These are phyloP conservation scores for Cryphonectria naterciae DNA, from an alignment of 2,329 filamentous ascomycete species.

Conservation along the genomic window DNA sequence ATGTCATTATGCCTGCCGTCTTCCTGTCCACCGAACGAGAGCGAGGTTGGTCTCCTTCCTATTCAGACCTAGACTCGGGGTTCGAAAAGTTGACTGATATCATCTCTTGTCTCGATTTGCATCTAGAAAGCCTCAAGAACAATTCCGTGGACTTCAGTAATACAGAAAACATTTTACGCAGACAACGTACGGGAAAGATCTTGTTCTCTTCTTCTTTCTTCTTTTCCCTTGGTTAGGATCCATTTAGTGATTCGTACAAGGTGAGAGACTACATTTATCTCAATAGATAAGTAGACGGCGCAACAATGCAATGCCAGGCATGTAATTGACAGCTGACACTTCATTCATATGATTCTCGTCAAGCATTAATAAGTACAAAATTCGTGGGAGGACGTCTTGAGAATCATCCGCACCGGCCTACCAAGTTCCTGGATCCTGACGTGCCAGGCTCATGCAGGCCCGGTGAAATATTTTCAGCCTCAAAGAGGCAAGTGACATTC, in stretches of 20 bases:
- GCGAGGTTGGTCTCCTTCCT: conserved; percentile 13
- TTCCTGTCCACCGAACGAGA: neutral
- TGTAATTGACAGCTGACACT: neutral
- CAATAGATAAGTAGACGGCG: neutral
- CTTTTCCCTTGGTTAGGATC: neutral
- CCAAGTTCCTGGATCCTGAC: neutral
- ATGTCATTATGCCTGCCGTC: neutral
- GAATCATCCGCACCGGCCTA: neutral
- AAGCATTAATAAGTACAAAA: no score
- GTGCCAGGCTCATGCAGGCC: neutral
- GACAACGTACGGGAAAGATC: neutral
- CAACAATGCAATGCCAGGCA: neutral
- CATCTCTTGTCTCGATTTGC: neutral
- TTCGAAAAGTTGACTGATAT: conserved; percentile 2
- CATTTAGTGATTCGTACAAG: neutral
- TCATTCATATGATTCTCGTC: neutral
- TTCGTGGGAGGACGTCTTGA: neutral
- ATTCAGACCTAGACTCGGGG: conserved; percentile 12
- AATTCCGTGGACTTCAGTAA: no score
- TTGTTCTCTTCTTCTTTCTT: no score
- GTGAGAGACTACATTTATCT: no score
- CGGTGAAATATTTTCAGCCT: neutral
- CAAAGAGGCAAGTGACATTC: conserved; percentile 10
- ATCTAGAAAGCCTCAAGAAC: neutral
- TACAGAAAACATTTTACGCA: neutral